phyloP scores from a whole-genome alignment of 495 filamentous ascomycete species.

The Platismatia glauca region DNA sequence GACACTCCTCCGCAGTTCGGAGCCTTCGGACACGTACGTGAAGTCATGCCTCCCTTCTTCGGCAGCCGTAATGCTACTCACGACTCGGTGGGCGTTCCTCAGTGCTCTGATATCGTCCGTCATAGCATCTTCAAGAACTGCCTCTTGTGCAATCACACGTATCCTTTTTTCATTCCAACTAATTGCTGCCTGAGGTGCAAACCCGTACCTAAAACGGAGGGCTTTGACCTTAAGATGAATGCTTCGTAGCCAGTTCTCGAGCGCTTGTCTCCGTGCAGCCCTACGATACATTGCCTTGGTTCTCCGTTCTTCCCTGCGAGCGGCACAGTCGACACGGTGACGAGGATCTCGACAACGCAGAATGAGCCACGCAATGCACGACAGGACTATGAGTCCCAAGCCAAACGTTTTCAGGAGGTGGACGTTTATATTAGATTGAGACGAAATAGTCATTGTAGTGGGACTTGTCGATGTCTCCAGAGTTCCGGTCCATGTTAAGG shows the following conservation, averaged over 20 bases:
- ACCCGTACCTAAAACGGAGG: constrained; percentile 18
- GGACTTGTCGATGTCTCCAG: constrained; percentile 8
- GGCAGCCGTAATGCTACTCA: constrained; percentile 38
- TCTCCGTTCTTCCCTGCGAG: constrained; percentile 34
- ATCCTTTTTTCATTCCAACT: constrained; percentile 22
- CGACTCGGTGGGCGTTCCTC: constrained; percentile 36
- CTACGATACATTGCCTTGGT: constrained; percentile 32
- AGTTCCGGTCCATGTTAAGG: neutral
- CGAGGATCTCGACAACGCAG: constrained; percentile 29
- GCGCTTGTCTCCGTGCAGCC: constrained; percentile 33
- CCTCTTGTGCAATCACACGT: constrained; percentile 29
- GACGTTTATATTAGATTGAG: constrained; percentile 15
- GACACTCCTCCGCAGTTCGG: constrained; percentile 19
- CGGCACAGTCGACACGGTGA: constrained; percentile 31
- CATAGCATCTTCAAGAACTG: constrained; percentile 22
- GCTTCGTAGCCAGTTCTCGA: constrained; percentile 29
- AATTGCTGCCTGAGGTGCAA: constrained; percentile 1
- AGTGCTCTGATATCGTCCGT: constrained; percentile 40
- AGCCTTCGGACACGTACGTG: constrained; percentile 15
- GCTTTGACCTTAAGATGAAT: neutral
- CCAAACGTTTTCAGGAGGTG: constrained; percentile 21
- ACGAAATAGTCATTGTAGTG: constrained; percentile 7
- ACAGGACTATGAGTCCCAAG: constrained; percentile 26
- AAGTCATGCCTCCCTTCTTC: constrained; percentile 30
- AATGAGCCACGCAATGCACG: constrained; percentile 30